These are phyloP conservation scores for Pneumocystis murina DNA, from an alignment of 1,139 yeast genomes.

Conservation along the genomic window DNA sequence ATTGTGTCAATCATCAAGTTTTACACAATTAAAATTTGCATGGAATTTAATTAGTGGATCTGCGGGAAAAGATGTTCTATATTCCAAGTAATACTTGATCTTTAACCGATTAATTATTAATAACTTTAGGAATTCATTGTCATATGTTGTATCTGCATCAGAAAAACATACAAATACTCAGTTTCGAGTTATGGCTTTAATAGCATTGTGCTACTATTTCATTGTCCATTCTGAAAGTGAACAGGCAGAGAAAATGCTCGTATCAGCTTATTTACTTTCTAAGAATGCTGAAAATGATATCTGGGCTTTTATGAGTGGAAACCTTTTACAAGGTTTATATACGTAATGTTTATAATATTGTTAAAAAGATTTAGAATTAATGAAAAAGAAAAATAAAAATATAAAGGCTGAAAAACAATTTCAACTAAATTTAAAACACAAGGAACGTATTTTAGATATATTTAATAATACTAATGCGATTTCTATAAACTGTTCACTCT, in stretches of 20 bases:
- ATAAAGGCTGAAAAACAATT: background rate
- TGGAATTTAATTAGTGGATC: background rate
- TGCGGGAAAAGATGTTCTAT: background rate
- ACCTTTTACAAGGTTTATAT: background rate
- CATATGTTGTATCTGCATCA: background rate
- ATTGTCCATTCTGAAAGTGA: background rate
- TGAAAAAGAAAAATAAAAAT: background rate
- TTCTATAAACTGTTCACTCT: background rate
- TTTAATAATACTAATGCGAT: background rate
- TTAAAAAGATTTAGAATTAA: background rate
- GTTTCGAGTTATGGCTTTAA: background rate
- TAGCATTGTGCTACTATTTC: background rate
- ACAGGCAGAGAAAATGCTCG: background rate
- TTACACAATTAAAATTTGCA: background rate
- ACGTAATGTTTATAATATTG: background rate
- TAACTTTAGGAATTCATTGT: background rate
- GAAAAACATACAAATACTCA: background rate
- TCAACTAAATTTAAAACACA: background rate
- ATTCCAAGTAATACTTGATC: background rate
- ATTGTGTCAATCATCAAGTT: background rate
- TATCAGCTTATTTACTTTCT: background rate
- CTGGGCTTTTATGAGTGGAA: background rate
- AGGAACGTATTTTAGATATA: background rate
- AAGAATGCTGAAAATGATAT: background rate
- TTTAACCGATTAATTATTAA: background rate